Conservation (phyloP, 305 asterid species). For the Fraxinus baroniana region DNA sequence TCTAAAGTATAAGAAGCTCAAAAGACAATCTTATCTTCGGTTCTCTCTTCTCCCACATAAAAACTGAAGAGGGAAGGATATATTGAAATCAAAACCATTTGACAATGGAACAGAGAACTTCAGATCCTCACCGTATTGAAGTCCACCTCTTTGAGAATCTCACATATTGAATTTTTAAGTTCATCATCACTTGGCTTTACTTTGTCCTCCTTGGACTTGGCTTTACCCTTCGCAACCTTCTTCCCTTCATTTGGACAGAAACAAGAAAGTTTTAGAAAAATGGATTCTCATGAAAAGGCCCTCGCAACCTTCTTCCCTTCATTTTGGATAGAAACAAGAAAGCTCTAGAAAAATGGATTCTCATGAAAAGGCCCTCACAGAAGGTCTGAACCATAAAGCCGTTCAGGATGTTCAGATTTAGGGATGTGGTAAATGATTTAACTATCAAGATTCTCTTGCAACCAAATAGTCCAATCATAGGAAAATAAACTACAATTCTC, state of each 20-base stretch:
- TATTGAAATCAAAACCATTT: not conserved
- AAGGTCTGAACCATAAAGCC: not conserved
- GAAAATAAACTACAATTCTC: slow-evolving; percentile 24
- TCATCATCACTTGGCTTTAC: slow-evolving; percentile 32
- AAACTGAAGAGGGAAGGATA: not conserved
- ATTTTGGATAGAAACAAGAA: not conserved
- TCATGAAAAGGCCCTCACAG: not conserved
- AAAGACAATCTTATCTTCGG: not conserved
- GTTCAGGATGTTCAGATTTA: too few species aligned
- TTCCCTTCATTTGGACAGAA: slow-evolving; percentile 30
- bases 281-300: not conserved
- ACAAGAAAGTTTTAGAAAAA: not conserved
- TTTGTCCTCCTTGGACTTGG: slow-evolving; percentile 21
- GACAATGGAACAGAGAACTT: not conserved
- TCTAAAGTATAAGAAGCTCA: not conserved
- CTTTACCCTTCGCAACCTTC: slow-evolving; percentile 33
- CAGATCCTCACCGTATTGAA: slow-evolving; percentile 27
- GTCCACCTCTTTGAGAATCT: slow-evolving; percentile 35
- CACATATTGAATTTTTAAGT: slow-evolving; percentile 23
- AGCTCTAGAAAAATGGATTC: not conserved
- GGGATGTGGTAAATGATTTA: too few species aligned
- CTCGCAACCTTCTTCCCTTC: slow-evolving; percentile 34
- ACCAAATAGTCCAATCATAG: not conserved
- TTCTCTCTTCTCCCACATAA: not conserved
- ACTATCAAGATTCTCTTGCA: not conserved